These are phyloP conservation scores for Sporopachydermia lactativora DNA, from an alignment of 805 yeast species.

Conservation along the genomic window DNA sequence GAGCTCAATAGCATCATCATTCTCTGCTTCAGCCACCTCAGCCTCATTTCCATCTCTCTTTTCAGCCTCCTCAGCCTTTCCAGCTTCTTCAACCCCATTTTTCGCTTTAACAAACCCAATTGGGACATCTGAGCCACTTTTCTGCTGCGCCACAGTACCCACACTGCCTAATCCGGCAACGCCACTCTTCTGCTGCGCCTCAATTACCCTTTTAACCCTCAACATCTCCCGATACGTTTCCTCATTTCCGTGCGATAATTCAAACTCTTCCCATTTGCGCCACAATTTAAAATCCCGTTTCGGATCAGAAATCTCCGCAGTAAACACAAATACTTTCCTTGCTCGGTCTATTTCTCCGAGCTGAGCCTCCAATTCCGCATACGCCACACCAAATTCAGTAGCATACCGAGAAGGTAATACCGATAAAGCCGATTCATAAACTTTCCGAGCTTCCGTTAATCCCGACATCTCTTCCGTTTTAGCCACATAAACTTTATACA, in stretches of 20 bases:
- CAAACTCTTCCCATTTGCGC: constrained; percentile 65
- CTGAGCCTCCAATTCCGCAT: constrained; percentile 32
- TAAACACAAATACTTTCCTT: constrained; percentile 45
- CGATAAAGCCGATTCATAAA: constrained; percentile 40
- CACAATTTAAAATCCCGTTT: constrained; percentile 28
- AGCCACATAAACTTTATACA: constrained; percentile 30
- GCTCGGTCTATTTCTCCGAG: constrained; percentile 44
- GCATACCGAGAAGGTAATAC: constrained; percentile 29
- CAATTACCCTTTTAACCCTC: constrained; percentile 35
- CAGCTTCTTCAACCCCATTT: not conserved
- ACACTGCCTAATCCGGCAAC: constrained; percentile 5
- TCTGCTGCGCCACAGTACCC: constrained; percentile 9
- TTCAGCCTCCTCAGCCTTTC: not conserved
- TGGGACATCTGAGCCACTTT: constrained; percentile 10
- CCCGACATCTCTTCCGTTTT: constrained; percentile 29
- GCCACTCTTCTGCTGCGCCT: constrained; percentile 15
- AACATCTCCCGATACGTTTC: constrained; percentile 63
- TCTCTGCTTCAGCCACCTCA: not conserved
- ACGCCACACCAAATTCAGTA: constrained; percentile 37
- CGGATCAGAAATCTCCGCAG: constrained; percentile 28
- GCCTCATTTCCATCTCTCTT: not conserved
- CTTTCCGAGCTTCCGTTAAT: constrained; percentile 26
- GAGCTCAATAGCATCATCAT: not conserved
- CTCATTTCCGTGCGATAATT: constrained; percentile 56
- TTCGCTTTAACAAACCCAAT: not conserved